Evolutionary conservation across 2,329 filamentous ascomycete genomes (phyloP).

Genomic region (Trichoderma guizhouense): DNA sequence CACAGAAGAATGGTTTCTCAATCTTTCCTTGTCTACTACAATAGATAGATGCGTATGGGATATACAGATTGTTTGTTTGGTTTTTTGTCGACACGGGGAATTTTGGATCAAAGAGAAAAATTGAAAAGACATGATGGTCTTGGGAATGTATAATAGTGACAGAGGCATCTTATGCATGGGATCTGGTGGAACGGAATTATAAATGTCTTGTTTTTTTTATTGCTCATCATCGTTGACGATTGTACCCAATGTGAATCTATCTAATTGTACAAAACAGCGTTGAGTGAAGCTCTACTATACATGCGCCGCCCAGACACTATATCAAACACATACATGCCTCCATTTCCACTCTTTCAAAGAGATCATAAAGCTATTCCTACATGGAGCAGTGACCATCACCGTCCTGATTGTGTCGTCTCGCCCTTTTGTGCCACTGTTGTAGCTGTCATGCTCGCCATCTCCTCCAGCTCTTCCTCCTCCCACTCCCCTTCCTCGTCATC

Average conservation of each 20-base stretch:
- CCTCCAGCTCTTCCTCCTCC: conserved; percentile 53
- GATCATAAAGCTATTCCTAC: conserved; percentile 7
- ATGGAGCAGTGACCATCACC: not conserved
- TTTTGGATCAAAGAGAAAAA: conserved; percentile 1
- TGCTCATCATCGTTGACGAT: not conserved
- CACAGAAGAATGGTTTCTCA: not conserved
- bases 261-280: conserved; percentile 15
- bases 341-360: not conserved
- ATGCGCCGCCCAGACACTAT: not conserved
- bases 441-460: conserved; percentile 37
- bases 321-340: not conserved
- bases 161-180: not conserved
- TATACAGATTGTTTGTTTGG: conserved; percentile 12
- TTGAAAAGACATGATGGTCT: not conserved
- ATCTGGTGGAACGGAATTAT: conserved; percentile 2
- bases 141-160: conserved; percentile 18
- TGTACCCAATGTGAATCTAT: conserved; percentile 11
- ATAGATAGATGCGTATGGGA: not conserved
- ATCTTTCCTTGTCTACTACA: not conserved
- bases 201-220: not conserved
- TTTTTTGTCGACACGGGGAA: not conserved
- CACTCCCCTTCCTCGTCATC: conserved; percentile 50
- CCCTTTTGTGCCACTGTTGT: conserved; percentile 25
- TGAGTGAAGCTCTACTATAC: conserved; percentile 11
- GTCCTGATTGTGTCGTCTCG: conserved; percentile 22